Conservation (phyloP, 148 eudicot species). For the Suaeda aralocaspica region DNA sequence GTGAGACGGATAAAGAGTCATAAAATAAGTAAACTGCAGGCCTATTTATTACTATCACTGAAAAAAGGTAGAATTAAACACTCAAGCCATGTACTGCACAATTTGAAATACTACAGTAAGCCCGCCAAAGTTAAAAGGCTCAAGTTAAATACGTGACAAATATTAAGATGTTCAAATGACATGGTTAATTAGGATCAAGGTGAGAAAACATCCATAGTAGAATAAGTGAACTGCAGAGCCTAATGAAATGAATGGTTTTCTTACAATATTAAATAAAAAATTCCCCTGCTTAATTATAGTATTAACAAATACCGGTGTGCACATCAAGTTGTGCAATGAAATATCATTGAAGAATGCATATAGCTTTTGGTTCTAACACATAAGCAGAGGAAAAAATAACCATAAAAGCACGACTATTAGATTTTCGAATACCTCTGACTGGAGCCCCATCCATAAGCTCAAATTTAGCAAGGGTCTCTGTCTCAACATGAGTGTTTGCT, state of each 20-base stretch:
- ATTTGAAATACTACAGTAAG: too few relatives aligned
- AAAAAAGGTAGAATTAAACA: background rate
- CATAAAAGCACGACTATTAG: background rate
- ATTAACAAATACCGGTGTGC: background rate
- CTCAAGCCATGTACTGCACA: background rate
- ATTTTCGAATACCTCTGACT: slow-evolving; percentile 72
- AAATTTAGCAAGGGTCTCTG: slow-evolving; percentile 96
- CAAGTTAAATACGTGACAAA: too few relatives aligned
- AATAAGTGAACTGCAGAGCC: background rate
- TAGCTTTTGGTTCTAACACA: background rate
- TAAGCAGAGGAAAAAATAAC: background rate
- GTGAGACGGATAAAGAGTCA: too few relatives aligned
- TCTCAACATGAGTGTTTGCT: slow-evolving; percentile 92
- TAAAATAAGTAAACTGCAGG: too few relatives aligned
- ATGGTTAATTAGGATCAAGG: too few relatives aligned
- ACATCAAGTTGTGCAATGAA: background rate
- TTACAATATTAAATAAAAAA: background rate
- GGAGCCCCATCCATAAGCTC: slow-evolving; percentile 99
- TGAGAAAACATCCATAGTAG: too few relatives aligned
- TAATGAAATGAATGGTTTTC: background rate
- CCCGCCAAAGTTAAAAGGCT: too few relatives aligned
- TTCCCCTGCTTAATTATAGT: too few relatives aligned
- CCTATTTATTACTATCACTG: background rate
- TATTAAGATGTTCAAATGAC: background rate
- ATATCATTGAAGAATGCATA: too few relatives aligned